Conservation (phyloP, 1,284 basidiomycete genomes). For the Cryptococcus depauperatus region DNA sequence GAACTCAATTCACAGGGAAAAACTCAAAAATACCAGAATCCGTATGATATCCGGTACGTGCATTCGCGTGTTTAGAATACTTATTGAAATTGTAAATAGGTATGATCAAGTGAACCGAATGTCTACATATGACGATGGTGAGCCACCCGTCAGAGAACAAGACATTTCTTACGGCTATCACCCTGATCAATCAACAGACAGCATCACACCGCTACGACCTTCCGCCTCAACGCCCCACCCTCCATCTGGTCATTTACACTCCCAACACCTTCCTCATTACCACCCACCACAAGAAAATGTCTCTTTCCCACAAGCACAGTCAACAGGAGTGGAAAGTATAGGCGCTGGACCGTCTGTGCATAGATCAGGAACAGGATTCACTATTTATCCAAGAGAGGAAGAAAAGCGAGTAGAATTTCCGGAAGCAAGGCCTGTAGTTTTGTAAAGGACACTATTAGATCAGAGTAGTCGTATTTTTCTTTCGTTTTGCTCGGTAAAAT, state of each 20-base stretch:
- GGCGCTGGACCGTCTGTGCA: background rate
- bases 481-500: too few relatives aligned
- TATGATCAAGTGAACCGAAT: constrained; percentile 21
- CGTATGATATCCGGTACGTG: constrained; percentile 28
- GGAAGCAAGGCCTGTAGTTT: constrained; percentile 11
- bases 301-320: constrained; percentile 11
- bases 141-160: constrained; percentile 4
- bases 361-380: constrained; percentile 4
- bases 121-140: constrained; percentile 25
- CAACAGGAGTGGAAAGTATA: constrained; percentile 3
- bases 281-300: background rate
- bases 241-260: background rate
- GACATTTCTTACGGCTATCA: constrained; percentile 11
- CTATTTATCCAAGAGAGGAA: background rate
- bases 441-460: too few relatives aligned
- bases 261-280: background rate
- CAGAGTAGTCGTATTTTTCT: too few relatives aligned
- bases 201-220: background rate
- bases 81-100: constrained; percentile 4
- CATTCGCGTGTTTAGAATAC: background rate
- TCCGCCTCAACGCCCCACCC: background rate
- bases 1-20: too few relatives aligned
- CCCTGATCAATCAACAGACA: constrained; percentile 5
- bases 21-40: constrained; percentile 20
- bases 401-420: constrained; percentile 8